Evolutionary conservation across 2,329 filamentous ascomycete species (phyloP).

Genomic region (Fusarium denticulatum): DNA sequence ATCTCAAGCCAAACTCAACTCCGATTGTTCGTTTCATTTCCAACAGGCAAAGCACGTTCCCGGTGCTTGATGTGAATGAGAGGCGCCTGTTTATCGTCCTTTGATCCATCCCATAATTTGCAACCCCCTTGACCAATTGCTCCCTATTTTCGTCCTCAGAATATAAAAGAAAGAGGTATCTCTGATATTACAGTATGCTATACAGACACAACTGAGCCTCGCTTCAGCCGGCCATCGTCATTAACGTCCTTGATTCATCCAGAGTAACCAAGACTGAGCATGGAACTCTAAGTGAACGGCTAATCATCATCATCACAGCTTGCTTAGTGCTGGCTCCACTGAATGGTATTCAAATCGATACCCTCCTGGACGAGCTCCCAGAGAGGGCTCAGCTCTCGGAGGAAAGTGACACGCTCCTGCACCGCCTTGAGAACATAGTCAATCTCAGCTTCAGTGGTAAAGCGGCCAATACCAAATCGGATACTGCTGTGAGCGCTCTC

Average conservation of each 20-base stretch:
- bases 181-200: constrained; percentile 47
- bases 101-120: constrained; percentile 28
- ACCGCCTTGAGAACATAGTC: constrained; percentile 98
- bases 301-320: constrained; percentile 3
- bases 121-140: constrained; percentile 34
- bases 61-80: constrained; percentile 13
- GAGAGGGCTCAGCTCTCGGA: constrained; percentile 92
- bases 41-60: constrained; percentile 14
- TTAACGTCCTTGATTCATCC: constrained; percentile 10
- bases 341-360: constrained; percentile 92
- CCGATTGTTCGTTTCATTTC: constrained; percentile 12
- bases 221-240: constrained; percentile 30
- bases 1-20: constrained; percentile 4
- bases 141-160: constrained; percentile 37
- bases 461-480: constrained; percentile 94
- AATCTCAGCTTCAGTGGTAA: constrained; percentile 94
- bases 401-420: constrained; percentile 86
- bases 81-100: constrained; percentile 19
- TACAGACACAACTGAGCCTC: constrained; percentile 44
- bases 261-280: not conserved
- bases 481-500: constrained; percentile 99
- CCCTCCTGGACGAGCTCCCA: constrained; percentile 99
- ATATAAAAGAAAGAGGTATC: constrained; percentile 47
- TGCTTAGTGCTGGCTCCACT: constrained; percentile 94
- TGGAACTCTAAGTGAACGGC: not conserved